Percentiles rank a stretch among this genome's conserved stretches.
Conservation (phyloP, 768 basidiomycete species). For the Trametes punicea region DNA sequence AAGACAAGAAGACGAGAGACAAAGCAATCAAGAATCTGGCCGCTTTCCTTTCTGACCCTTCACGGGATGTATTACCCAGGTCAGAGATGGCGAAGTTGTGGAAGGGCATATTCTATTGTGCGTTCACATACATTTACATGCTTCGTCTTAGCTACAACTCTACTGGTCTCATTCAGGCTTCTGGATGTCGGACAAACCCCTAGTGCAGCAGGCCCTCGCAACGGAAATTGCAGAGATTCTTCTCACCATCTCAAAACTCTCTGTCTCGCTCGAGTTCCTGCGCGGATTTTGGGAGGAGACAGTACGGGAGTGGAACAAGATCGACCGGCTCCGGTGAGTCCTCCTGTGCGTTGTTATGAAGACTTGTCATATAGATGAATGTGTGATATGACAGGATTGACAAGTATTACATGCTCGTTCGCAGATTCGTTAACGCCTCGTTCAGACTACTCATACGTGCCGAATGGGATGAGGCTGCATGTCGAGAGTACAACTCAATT, state of each 20-base stretch:
- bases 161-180: conserved; percentile 81
- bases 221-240: conserved; percentile 80
- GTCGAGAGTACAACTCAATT: conserved; percentile 66
- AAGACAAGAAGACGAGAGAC: conserved; percentile 91
- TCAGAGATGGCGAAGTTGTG: conserved; percentile 88
- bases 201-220: conserved; percentile 91
- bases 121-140: conserved; percentile 22
- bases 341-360: neutral
- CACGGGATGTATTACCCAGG: conserved; percentile 56
- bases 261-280: conserved; percentile 70
- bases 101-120: conserved; percentile 98
- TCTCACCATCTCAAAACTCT: conserved; percentile 56
- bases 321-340: conserved; percentile 82
- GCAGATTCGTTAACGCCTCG: conserved; percentile 81
- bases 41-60: conserved; percentile 70
- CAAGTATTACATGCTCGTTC: conserved; percentile 95
- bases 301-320: conserved; percentile 90
- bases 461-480: conserved; percentile 59
- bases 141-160: too few relatives aligned
- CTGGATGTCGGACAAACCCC: conserved; percentile 99
- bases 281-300: conserved; percentile 89
- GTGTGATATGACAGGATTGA: conserved; percentile 63
- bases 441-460: conserved; percentile 74
- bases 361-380: neutral
- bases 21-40: conserved; percentile 81